phyloP scores from a whole-genome alignment of 2,329 filamentous ascomycete genomes.

The Lithohypha guttulata region DNA sequence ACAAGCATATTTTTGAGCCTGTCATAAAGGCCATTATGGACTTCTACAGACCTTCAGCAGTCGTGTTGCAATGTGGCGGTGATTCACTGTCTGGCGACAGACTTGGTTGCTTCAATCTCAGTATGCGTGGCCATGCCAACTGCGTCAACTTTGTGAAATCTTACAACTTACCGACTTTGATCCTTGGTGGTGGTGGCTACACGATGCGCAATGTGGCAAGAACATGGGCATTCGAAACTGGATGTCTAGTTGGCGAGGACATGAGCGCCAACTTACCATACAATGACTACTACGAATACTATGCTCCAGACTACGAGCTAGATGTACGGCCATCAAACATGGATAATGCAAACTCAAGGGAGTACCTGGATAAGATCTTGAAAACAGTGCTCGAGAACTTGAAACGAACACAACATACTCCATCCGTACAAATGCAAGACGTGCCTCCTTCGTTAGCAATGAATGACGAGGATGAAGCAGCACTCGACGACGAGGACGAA shows the following conservation, averaged over 20 bases:
- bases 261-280: conserved; percentile 79
- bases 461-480: conserved; percentile 55
- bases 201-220: conserved; percentile 56
- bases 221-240: conserved; percentile 59
- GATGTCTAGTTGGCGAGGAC: conserved; percentile 70
- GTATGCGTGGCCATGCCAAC: conserved; percentile 60
- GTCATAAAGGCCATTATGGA: conserved; percentile 59
- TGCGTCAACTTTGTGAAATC: conserved; percentile 60
- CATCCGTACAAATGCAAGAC: conserved; percentile 55
- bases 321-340: conserved; percentile 61
- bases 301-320: conserved; percentile 58
- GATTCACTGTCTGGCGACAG: conserved; percentile 58
- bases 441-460: conserved; percentile 49
- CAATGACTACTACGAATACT: conserved; percentile 89
- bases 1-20: conserved; percentile 59
- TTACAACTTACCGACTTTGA: conserved; percentile 54
- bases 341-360: conserved; percentile 59
- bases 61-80: conserved; percentile 59
- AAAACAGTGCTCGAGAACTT: conserved; percentile 56
- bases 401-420: conserved; percentile 50
- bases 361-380: conserved; percentile 60
- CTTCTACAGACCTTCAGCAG: conserved; percentile 55
- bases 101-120: conserved; percentile 59
- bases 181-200: conserved; percentile 58
- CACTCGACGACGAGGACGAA: conserved; percentile 62